phyloP scores from a whole-genome alignment of 2,329 filamentous ascomycete species.

The Diplocarpon rosae region DNA sequence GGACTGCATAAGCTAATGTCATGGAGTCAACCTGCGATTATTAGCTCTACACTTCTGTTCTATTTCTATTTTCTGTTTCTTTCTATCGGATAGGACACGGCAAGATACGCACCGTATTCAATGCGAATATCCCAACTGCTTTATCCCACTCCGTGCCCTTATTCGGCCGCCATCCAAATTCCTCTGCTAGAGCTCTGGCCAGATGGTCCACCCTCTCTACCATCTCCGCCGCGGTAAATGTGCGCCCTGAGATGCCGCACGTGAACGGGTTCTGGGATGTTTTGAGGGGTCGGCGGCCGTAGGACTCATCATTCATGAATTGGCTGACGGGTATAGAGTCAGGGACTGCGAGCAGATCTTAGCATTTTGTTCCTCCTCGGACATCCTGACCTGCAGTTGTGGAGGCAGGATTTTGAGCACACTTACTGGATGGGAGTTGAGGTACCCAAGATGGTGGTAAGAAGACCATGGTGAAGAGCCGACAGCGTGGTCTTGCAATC shows the following conservation, averaged over 20 bases:
- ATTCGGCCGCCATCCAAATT: conserved; percentile 60
- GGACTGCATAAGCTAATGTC: conserved; percentile 61
- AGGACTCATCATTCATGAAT: conserved; percentile 64
- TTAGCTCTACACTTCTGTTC: not conserved
- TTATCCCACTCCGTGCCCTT: conserved; percentile 72
- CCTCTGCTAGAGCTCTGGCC: conserved; percentile 56
- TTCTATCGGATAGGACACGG: not conserved
- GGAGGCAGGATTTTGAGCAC: conserved; percentile 28
- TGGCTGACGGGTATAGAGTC: conserved; percentile 65
- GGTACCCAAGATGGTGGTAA: conserved; percentile 50
- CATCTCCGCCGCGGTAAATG: conserved; percentile 52
- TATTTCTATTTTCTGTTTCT: not conserved
- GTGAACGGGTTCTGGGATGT: conserved; percentile 62
- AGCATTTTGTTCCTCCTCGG: not conserved
- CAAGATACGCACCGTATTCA: conserved; percentile 55
- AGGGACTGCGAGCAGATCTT: conserved; percentile 1
- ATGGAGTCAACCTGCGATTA: conserved; percentile 59
- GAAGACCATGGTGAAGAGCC: conserved; percentile 33
- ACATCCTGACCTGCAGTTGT: not conserved
- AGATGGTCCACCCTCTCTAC: conserved; percentile 55
- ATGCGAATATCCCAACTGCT: conserved; percentile 63
- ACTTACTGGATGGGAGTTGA: conserved; percentile 37
- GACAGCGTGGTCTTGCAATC: not conserved
- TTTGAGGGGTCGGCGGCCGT: conserved; percentile 53
- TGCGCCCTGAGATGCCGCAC: conserved; percentile 61